phyloP scores from a whole-genome alignment of 192 early-diverging fungal genomes.

The Backusella mclennaniae region DNA sequence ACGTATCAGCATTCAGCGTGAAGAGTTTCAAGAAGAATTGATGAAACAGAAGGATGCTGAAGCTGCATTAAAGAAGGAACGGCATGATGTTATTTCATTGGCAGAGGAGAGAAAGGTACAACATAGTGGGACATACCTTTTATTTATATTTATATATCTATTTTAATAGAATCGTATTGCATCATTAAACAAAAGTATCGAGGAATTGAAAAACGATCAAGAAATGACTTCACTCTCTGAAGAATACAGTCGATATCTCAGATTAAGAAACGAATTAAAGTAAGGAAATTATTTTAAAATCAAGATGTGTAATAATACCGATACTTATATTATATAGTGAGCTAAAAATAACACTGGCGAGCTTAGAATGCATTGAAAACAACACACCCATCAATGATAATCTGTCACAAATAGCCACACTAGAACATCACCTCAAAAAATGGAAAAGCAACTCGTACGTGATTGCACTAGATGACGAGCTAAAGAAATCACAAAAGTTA shows the following conservation, averaged over 20 bases:
- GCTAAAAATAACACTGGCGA: background rate
- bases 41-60: conserved; percentile 27
- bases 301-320: background rate
- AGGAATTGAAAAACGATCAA: conserved; percentile 9
- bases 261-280: conserved; percentile 2
- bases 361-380: background rate
- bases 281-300: background rate
- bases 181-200: conserved; percentile 1
- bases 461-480: background rate
- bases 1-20: conserved; percentile 52
- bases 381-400: background rate
- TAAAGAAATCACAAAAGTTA: conserved; percentile 12
- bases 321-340: background rate
- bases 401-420: background rate
- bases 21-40: conserved; percentile 47
- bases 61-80: background rate
- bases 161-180: conserved; percentile 4
- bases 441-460: background rate
- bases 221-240: conserved; percentile 16
- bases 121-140: background rate
- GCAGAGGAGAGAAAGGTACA: conserved; percentile 19
- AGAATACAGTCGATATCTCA: conserved; percentile 6
- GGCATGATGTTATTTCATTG: background rate
- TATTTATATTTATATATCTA: background rate
- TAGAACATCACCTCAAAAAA: background rate